Percentiles rank a stretch among this genome's conserved stretches.
Conservation (phyloP, 2,329 filamentous ascomycete species). For the Phoma sp. region DNA sequence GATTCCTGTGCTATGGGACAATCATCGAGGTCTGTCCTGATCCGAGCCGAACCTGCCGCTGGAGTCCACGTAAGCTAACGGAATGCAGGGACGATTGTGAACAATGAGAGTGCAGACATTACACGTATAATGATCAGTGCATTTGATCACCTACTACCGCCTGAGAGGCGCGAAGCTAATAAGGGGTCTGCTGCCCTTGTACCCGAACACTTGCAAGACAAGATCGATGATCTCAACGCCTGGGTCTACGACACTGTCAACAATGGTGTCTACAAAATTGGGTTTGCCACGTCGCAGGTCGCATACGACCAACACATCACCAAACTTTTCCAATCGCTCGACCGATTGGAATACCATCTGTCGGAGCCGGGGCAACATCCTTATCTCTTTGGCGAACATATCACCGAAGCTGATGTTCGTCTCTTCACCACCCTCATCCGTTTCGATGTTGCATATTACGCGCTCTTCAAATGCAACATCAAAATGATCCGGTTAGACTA, state of each 20-base stretch:
- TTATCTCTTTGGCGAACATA: conserved; percentile 74
- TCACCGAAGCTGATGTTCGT: conserved; percentile 59
- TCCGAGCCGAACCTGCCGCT: no score
- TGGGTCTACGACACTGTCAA: conserved; percentile 77
- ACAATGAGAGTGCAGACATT: conserved; percentile 48
- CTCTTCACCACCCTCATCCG: conserved; percentile 65
- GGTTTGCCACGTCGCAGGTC: conserved; percentile 83
- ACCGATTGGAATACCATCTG: conserved; percentile 78
- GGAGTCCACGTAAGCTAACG: conserved; percentile 8
- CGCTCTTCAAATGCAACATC: conserved; percentile 78
- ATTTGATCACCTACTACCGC: conserved; percentile 44
- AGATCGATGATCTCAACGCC: conserved; percentile 79
- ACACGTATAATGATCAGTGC: conserved; percentile 41
- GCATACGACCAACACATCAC: conserved; percentile 80
- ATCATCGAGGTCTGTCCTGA: conserved; percentile 55
- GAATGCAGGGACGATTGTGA: conserved; percentile 39
- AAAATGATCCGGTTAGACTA: conserved; percentile 85
- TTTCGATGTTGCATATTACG: conserved; percentile 62
- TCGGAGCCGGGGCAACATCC: conserved; percentile 58
- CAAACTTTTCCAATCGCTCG: conserved; percentile 77
- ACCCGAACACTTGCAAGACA: conserved; percentile 66
- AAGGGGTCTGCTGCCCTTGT: conserved; percentile 68
- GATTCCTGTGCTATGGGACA: conserved; percentile 79
- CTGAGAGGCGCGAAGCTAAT: conserved; percentile 63
- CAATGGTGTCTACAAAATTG: conserved; percentile 66